A percentile compares a stretch with the other conserved stretches of the same genome.
These are phyloP conservation scores for Phaeolepiota aurea DNA, from an alignment of 768 basidiomycete species.

Conservation along the genomic window DNA sequence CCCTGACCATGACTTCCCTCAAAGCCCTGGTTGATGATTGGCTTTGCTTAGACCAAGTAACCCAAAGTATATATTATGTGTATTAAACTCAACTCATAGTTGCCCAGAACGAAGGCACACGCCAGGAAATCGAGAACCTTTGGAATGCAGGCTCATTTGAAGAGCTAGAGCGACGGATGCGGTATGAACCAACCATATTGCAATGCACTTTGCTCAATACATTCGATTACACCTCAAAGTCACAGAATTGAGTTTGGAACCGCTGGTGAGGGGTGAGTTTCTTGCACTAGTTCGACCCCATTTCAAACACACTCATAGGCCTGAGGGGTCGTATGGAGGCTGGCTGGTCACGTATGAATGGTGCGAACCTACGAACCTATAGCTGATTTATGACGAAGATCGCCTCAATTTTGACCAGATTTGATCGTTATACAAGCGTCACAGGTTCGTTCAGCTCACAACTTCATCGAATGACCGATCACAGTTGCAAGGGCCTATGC, in stretches of 20 bases:
- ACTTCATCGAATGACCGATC: background rate
- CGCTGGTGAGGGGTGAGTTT: constrained; percentile 48
- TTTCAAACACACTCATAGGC: constrained; percentile 28
- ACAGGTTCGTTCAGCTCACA: constrained; percentile 35
- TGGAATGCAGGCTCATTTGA: constrained; percentile 29
- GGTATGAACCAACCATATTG: constrained; percentile 20
- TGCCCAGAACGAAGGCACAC: too few relatives aligned
- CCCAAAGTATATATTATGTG: too few relatives aligned
- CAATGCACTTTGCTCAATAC: background rate
- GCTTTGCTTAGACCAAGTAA: constrained; percentile 28
- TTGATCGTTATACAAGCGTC: constrained; percentile 76
- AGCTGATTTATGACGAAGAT: background rate
- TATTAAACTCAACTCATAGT: too few relatives aligned
- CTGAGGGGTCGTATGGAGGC: constrained; percentile 80
- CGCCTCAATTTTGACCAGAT: constrained; percentile 24
- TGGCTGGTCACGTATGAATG: constrained; percentile 89
- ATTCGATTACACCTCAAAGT: too few relatives aligned
- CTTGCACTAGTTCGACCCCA: background rate
- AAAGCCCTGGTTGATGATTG: constrained; percentile 26
- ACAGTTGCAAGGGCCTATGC: constrained; percentile 53
- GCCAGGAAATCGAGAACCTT: constrained; percentile 38
- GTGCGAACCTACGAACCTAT: too few relatives aligned
- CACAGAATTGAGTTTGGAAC: constrained; percentile 85
- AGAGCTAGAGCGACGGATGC: constrained; percentile 51
- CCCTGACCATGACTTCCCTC: background rate